A percentile compares a stretch with the other conserved stretches of the same genome.
phyloP scores from a whole-genome alignment of 2,329 filamentous ascomycete genomes.

The Knoxdaviesia capensis region DNA sequence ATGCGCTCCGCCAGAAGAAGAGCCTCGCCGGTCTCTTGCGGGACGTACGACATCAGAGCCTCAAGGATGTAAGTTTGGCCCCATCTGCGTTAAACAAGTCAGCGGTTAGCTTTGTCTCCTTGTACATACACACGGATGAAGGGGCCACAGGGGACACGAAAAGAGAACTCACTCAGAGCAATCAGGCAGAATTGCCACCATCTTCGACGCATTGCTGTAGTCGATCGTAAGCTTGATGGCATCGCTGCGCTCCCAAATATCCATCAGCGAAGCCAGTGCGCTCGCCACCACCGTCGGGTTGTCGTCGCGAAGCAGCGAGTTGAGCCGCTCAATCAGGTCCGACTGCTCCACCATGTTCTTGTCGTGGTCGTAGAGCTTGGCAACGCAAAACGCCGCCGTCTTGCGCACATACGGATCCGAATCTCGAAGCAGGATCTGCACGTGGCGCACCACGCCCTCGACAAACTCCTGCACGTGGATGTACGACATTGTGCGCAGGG shows the following conservation, averaged over 20 bases:
- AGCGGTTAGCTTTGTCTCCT: conserved; percentile 3
- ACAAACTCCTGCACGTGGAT: conserved; percentile 94
- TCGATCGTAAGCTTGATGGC: conserved; percentile 97
- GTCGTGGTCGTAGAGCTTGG: conserved; percentile 96
- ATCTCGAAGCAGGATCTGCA: conserved; percentile 70
- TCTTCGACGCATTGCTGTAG: conserved; percentile 92
- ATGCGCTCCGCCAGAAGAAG: conserved; percentile 82
- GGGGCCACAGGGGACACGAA: background rate
- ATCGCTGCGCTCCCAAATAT: conserved; percentile 96
- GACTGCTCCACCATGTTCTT: conserved; percentile 73
- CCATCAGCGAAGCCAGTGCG: conserved; percentile 75
- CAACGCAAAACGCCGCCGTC: conserved; percentile 87
- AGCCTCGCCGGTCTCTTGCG: conserved; percentile 76
- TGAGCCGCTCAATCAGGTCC: conserved; percentile 80
- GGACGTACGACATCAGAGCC: conserved; percentile 92
- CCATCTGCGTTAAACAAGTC: conserved; percentile 41
- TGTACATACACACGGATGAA: background rate
- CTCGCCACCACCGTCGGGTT: conserved; percentile 96
- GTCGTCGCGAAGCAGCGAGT: conserved; percentile 77
- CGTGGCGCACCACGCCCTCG: conserved; percentile 66
- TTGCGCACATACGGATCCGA: conserved; percentile 91
- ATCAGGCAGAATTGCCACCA: conserved; percentile 87
- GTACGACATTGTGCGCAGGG: conserved; percentile 89
- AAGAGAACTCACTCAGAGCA: conserved; percentile 65
- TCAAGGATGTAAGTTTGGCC: conserved; percentile 97